Evolutionary conservation across 176 grass and related monocot species (phyloP).

Genomic region (Phoenix roebelenii): DNA sequence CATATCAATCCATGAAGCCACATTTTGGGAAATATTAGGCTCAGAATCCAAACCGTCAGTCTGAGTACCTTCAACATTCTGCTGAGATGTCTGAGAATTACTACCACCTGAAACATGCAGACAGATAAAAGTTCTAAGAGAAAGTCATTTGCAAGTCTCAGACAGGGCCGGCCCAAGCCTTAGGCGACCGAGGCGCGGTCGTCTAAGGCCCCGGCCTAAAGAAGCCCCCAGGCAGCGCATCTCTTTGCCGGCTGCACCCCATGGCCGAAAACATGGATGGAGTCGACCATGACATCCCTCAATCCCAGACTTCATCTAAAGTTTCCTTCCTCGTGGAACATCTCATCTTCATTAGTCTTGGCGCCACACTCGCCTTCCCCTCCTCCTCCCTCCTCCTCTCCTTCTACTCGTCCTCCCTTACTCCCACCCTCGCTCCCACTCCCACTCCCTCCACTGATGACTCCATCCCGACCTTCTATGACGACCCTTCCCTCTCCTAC

Average conservation of each 20-base stretch:
- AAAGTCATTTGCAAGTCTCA: background rate
- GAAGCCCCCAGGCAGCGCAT: background rate
- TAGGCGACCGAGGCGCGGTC: no score
- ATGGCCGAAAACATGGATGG: slow-evolving; percentile 19
- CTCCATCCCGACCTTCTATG: slow-evolving; percentile 53
- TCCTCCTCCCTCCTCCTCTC: background rate
- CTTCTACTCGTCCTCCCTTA: slow-evolving; percentile 34
- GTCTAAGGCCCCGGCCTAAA: no score
- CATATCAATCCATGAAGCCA: slow-evolving; percentile 18
- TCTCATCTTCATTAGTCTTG: no score
- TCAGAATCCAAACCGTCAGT: background rate
- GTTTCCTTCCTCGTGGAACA: no score
- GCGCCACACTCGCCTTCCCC: no score
- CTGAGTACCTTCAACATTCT: slow-evolving; percentile 1
- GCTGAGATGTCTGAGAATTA: slow-evolving; percentile 4
- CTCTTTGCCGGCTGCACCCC: slow-evolving; percentile 1
- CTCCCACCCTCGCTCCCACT: slow-evolving; percentile 5
- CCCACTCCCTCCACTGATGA: background rate
- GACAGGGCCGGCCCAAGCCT: no score
- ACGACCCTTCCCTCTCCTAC: slow-evolving; percentile 57
- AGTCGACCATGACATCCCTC: background rate
- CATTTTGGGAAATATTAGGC: background rate
- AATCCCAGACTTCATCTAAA: background rate
- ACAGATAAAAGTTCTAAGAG: background rate
- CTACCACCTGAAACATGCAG: background rate